Base-by-base conservation (phyloP, 2,329 filamentous ascomycete species). In the Microsporum audouinii region DNA sequence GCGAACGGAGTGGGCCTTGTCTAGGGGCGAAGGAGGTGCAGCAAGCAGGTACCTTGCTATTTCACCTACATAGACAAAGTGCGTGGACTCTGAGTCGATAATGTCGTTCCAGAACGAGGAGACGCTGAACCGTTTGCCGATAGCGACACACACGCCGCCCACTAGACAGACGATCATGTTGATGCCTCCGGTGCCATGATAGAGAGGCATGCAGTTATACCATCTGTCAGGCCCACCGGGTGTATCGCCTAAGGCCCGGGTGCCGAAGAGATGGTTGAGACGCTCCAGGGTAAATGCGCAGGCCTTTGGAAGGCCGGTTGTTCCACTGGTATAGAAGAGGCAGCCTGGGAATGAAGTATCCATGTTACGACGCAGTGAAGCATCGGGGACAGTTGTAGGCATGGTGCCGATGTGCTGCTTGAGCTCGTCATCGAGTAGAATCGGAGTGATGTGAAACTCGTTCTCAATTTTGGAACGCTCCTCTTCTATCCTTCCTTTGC, bases 61-160 rank as follows among this genome's bases (percentile, higher is more conserved):
- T 71, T 91, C 88, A 67, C 88, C 88, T 1, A 91, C 88, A 68
- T 91, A 91, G 17, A 88, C 83, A 66, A 91, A 88, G 68, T 83
- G 82, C 0, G 87, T 90, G 0, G 88, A 83, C 12, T 80, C 74
- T 0, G 84, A 85, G 62, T 85, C 85, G 53, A 84, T 81, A 23
- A 90, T 78, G 64, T 91, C 88, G 36, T 75, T 72, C 88, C 88
- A 91, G 77, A 91, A 91, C 17, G 78, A 78, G 0, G 82, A 81
- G 1, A 82, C 84, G 63, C 84, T 87, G 76, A 91, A 91, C 14
- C 71, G 73, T 8, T 71, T 73, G 0, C 71, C 76, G 0, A 78
- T 67, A 0, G 75, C 75, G 3, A 78, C 66, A 5, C 70, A 67
- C 0, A 80, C 64, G 1, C 83, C 81, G 2, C 72, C 74, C 3